phyloP scores from a whole-genome alignment of 2,329 filamentous ascomycete genomes.

The Ophiostoma pallidulum region DNA sequence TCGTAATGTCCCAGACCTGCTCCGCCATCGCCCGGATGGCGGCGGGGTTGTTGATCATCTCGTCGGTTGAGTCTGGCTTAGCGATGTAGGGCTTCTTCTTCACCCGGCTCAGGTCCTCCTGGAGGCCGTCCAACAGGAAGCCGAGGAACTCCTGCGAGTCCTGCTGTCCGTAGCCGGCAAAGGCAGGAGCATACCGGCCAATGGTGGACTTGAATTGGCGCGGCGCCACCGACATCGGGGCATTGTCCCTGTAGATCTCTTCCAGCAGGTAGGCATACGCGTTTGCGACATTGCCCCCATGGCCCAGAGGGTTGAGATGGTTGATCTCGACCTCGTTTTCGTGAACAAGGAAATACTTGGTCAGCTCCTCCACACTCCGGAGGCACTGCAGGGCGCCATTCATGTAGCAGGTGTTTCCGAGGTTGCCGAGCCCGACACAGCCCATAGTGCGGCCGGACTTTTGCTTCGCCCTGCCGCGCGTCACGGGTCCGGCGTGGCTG shows the following conservation, averaged over 20 bases:
- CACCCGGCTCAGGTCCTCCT: slow-evolving; percentile 90
- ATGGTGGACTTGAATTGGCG: slow-evolving; percentile 74
- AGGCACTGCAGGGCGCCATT: slow-evolving; percentile 95
- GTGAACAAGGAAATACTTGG: slow-evolving; percentile 75
- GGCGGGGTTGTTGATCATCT: slow-evolving; percentile 75
- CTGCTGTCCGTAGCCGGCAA: slow-evolving; percentile 92
- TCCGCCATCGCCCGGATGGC: slow-evolving; percentile 79
- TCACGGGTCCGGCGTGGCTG: slow-evolving; percentile 49
- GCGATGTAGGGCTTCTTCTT: slow-evolving; percentile 95
- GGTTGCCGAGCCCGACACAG: slow-evolving; percentile 73
- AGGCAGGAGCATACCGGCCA: slow-evolving; percentile 71
- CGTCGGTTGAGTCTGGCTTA: slow-evolving; percentile 94
- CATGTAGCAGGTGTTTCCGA: slow-evolving; percentile 99
- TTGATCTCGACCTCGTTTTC: slow-evolving; percentile 77
- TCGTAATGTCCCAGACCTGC: slow-evolving; percentile 84
- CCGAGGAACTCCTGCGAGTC: slow-evolving; percentile 96
- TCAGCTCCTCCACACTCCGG: slow-evolving; percentile 84
- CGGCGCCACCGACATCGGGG: slow-evolving; percentile 62
- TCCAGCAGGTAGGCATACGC: slow-evolving; percentile 69
- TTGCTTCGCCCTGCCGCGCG: slow-evolving; percentile 61
- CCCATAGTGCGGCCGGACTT: slow-evolving; percentile 63
- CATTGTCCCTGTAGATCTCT: slow-evolving; percentile 64
- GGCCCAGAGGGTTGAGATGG: slow-evolving; percentile 71
- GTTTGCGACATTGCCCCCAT: slow-evolving; percentile 77
- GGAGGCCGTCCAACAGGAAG: slow-evolving; percentile 85